Percentiles rank a stretch among this genome's conserved stretches.
phyloP scores from a whole-genome alignment of 192 early-diverging fungal species.

The Gaertneriomyces sp. region DNA sequence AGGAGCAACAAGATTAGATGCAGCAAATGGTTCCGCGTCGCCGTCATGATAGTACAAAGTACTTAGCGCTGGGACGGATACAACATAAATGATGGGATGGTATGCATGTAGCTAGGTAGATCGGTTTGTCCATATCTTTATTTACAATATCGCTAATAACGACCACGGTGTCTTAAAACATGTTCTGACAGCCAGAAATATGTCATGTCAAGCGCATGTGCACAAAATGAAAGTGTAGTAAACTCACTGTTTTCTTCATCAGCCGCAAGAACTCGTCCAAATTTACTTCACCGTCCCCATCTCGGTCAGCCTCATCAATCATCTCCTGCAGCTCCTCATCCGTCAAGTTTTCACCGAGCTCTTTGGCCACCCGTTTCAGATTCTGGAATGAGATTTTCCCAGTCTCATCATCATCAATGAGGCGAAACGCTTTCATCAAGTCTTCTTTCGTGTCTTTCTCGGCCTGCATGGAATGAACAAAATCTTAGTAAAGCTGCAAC shows the following conservation, averaged over 20 bases:
- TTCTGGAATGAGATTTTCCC: slow-evolving; percentile 75
- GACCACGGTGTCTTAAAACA: no score
- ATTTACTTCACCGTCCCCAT: slow-evolving; percentile 62
- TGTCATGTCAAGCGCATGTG: no score
- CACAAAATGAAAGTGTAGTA: not conserved
- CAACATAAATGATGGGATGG: no score
- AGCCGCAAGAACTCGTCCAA: slow-evolving; percentile 59
- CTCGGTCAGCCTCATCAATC: slow-evolving; percentile 72
- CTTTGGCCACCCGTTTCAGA: slow-evolving; percentile 59
- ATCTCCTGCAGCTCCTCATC: slow-evolving; percentile 74
- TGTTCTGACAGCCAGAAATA: no score
- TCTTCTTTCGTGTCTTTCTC: slow-evolving; percentile 68
- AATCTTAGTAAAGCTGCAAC: not conserved
- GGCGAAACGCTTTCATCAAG: slow-evolving; percentile 68
- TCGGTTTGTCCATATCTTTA: no score
- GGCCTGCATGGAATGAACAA: slow-evolving; percentile 37
- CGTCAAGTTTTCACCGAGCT: slow-evolving; percentile 66
- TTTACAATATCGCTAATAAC: no score
- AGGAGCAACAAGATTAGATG: no score
- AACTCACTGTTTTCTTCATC: slow-evolving; percentile 51
- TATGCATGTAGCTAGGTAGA: no score
- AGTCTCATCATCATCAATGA: slow-evolving; percentile 75
- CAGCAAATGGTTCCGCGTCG: no score
- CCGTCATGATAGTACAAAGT: no score
- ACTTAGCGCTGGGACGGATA: no score